phyloP scores from a whole-genome alignment of 768 basidiomycete species.

The Aureoboletus auriporus region DNA sequence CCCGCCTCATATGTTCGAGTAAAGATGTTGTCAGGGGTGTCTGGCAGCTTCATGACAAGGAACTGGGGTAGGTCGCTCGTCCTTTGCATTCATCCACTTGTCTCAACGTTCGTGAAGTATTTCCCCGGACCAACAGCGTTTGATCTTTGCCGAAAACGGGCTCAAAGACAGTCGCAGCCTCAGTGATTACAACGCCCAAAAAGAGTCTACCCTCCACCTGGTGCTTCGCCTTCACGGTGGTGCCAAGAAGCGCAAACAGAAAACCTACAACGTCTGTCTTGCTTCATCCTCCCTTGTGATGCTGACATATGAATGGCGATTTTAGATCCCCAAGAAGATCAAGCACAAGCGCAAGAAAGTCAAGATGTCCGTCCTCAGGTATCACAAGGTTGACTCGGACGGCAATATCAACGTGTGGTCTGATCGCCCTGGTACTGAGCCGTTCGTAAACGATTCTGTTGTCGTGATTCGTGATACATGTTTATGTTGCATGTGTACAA shows the following conservation, averaged over 20 bases:
- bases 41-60: constrained; percentile 98
- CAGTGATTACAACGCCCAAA: constrained; percentile 96
- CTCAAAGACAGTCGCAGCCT: constrained; percentile 98
- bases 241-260: constrained; percentile 99
- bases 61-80: constrained; percentile 60
- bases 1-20: too few relatives aligned
- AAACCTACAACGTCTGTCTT: constrained; percentile 89
- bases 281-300: not conserved
- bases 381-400: constrained; percentile 99
- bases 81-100: not conserved
- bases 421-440: constrained; percentile 79
- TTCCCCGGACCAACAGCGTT: constrained; percentile 91
- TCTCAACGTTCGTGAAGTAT: constrained; percentile 45
- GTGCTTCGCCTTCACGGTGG: constrained; percentile 98
- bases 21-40: too few relatives aligned
- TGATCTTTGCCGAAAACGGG: constrained; percentile 99
- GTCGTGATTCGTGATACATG: too few relatives aligned
- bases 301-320: constrained; percentile 3
- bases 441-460: constrained; percentile 48
- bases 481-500: constrained; percentile 12
- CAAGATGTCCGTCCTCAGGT: constrained; percentile 99
- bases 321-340: constrained; percentile 95
- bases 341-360: constrained; percentile 99
- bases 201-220: constrained; percentile 97
- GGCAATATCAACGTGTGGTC: constrained; percentile 95